These are phyloP conservation scores for Russula griseocarnosa DNA, from an alignment of 768 basidiomycete species.

Conservation along the genomic window DNA sequence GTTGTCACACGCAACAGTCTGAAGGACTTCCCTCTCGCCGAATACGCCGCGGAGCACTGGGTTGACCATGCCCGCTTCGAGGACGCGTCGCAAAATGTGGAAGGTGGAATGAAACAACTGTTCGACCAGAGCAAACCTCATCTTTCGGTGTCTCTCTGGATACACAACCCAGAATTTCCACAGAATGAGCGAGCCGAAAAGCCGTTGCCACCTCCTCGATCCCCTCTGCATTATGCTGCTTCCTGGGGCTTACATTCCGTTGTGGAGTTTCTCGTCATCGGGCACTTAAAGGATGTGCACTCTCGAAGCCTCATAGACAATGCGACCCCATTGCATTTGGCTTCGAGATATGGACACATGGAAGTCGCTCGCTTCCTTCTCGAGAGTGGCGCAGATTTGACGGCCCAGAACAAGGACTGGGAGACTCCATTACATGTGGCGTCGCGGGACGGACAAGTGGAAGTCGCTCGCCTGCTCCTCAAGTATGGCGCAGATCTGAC, in stretches of 20 bases:
- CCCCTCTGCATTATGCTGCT: neutral
- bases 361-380: neutral
- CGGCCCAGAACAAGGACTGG: neutral
- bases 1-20: neutral
- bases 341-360: neutral
- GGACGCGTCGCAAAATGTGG: neutral
- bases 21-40: neutral
- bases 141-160: neutral
- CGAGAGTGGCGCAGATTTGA: neutral
- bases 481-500: neutral
- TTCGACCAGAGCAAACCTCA: neutral
- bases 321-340: neutral
- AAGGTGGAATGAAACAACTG: neutral
- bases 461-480: neutral
- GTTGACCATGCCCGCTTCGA: neutral
- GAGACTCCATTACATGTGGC: neutral
- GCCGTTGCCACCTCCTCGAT: neutral
- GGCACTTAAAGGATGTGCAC: neutral
- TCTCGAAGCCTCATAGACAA: neutral
- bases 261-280: neutral
- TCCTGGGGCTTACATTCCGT: neutral
- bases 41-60: conserved; percentile 1
- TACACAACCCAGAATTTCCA: neutral
- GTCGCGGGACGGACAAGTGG: neutral
- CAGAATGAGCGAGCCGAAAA: neutral